phyloP scores from a whole-genome alignment of 2,329 filamentous ascomycete genomes.

The Trichoderma sp. region DNA sequence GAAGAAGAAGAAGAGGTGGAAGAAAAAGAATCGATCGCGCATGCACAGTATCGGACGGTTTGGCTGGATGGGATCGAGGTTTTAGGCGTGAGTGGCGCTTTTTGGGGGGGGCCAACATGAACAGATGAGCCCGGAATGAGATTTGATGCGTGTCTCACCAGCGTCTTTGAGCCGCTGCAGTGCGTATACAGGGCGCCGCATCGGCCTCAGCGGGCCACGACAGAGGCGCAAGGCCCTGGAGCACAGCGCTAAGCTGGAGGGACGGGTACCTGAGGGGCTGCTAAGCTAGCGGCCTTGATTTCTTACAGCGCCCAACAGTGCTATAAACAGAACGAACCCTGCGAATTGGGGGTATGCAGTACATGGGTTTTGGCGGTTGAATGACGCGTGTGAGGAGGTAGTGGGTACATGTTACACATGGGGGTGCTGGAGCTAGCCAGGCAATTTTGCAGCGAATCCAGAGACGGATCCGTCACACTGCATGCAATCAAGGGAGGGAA shows the following conservation, averaged over 20 bases:
- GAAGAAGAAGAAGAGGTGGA: too few relatives aligned
- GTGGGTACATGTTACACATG: not conserved
- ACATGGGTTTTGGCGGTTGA: too few relatives aligned
- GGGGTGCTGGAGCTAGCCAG: too few relatives aligned
- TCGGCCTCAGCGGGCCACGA: slow-evolving; percentile 3
- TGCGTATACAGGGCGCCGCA: slow-evolving; percentile 11
- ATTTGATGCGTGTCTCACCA: slow-evolving; percentile 12
- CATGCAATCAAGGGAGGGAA: not conserved
- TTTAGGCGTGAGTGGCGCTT: not conserved
- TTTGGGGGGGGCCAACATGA: not conserved
- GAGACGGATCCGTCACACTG: not conserved
- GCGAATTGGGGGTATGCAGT: too few relatives aligned
- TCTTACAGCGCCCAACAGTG: not conserved
- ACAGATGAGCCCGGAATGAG: not conserved
- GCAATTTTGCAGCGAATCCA: too few relatives aligned
- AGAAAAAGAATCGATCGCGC: slow-evolving; percentile 11
- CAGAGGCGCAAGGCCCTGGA: slow-evolving; percentile 17
- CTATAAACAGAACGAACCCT: not conserved
- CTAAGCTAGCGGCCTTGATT: not conserved
- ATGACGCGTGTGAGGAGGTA: too few relatives aligned
- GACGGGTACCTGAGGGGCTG: slow-evolving; percentile 16
- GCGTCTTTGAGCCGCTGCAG: not conserved
- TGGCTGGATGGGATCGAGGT: not conserved
- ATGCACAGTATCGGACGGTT: too few relatives aligned
- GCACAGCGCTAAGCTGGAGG: not conserved